Evolutionary conservation across 306 rosid species (phyloP).

Genomic region (Lotus japonicus): DNA sequence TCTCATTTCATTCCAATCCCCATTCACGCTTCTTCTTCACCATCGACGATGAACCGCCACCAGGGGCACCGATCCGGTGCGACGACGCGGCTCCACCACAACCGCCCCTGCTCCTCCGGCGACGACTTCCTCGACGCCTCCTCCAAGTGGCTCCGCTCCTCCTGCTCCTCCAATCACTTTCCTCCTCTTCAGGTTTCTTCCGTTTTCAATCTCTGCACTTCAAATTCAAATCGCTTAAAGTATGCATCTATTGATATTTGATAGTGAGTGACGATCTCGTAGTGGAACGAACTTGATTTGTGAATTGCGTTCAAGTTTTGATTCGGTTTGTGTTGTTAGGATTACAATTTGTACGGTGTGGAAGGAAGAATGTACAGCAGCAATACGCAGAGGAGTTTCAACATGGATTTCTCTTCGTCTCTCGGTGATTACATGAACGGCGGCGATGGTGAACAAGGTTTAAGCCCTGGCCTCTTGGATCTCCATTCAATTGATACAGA

Average conservation of each 20-base stretch:
- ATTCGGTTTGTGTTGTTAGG: conserved; percentile 23
- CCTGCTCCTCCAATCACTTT: conserved; percentile 30
- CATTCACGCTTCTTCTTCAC: too few species aligned
- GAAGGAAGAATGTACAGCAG: conserved; percentile 68
- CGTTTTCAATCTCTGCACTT: background rate
- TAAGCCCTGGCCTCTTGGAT: conserved; percentile 92
- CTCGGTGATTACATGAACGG: conserved; percentile 41
- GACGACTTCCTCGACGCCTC: conserved; percentile 31
- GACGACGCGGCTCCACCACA: conserved; percentile 49
- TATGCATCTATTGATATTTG: too few species aligned
- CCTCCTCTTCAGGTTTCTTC: conserved; percentile 61
- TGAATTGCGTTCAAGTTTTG: too few species aligned
- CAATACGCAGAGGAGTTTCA: conserved; percentile 48
- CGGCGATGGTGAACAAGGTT: conserved; percentile 50
- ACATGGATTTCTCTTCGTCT: conserved; percentile 52
- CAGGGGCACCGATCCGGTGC: conserved; percentile 79
- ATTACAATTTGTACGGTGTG: conserved; percentile 52
- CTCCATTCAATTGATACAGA: conserved; percentile 80
- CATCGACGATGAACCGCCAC: conserved; percentile 51
- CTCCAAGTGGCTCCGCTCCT: conserved; percentile 54
- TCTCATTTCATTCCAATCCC: too few species aligned
- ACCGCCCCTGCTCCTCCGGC: conserved; percentile 74
- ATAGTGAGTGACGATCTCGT: background rate
- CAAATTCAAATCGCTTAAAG: too few species aligned
- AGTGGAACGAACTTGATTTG: background rate